Percentiles rank a stretch among this genome's conserved stretches.
Evolutionary conservation across 2,329 filamentous ascomycete species (phyloP).

Genomic region (Phaeosphaeriaceae sp.): DNA sequence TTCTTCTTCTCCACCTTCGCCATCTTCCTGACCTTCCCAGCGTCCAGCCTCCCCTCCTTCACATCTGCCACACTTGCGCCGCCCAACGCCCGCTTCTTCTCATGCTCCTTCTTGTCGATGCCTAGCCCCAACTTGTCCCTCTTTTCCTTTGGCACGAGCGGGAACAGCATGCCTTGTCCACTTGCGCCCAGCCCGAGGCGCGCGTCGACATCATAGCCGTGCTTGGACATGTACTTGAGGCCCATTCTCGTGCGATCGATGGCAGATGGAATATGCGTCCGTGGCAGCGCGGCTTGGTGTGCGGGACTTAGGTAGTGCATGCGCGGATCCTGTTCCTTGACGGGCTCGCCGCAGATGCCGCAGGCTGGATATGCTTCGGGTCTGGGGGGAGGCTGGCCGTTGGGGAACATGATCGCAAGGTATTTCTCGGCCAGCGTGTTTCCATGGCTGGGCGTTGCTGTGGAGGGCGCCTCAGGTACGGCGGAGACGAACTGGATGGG

Average conservation of each 20-base stretch:
- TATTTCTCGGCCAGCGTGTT: constrained; percentile 67
- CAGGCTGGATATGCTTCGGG: constrained; percentile 32
- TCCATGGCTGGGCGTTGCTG: constrained; percentile 51
- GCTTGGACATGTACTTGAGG: constrained; percentile 67
- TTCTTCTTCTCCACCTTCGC: constrained; percentile 68
- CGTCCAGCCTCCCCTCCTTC: constrained; percentile 61
- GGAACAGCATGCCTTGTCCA: constrained; percentile 74
- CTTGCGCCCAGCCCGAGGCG: constrained; percentile 73
- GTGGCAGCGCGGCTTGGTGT: constrained; percentile 73
- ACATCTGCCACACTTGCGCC: constrained; percentile 38
- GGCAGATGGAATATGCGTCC: constrained; percentile 75
- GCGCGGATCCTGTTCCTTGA: constrained; percentile 35
- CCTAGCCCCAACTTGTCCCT: constrained; percentile 79
- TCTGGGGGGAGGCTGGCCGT: constrained; percentile 35
- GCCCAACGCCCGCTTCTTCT: constrained; percentile 48
- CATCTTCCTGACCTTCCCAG: constrained; percentile 71
- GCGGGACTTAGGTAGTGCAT: constrained; percentile 67
- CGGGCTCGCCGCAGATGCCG: constrained; percentile 46
- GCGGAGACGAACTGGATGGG: constrained; percentile 67
- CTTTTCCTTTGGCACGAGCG: constrained; percentile 76
- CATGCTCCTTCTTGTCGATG: constrained; percentile 51
- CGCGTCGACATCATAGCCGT: constrained; percentile 79
- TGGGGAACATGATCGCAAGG: constrained; percentile 69
- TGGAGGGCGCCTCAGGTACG: constrained; percentile 30
- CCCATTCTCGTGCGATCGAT: constrained; percentile 75